Base-by-base conservation (phyloP, 768 basidiomycete species). In the Mycena albidolilacea region DNA sequence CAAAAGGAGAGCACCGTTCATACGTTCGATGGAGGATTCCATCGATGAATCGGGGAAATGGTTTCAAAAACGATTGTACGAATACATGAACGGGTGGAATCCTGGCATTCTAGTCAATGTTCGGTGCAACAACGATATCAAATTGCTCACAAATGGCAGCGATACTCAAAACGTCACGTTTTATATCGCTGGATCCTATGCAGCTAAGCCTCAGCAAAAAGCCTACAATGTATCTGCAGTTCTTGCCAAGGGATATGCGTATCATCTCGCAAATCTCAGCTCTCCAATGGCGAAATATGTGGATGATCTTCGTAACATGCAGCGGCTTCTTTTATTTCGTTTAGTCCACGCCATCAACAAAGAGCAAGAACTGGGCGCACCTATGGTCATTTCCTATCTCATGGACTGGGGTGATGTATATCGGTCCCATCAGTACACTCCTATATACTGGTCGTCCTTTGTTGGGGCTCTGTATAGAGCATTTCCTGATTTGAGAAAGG, bases 371-470 rank as follows among this genome's bases (percentile, higher is more conserved):
- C 50, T 85, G 0, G 70, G 80, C 0, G 85, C 76, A 0, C 83
- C 84, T 1, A 81, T 84, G 81, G 82, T 87, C 0, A 80, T 86
- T 0, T 78, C 79, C 0, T 86, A 86, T 57, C 74, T 88, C 0
- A 86, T 87, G 86, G 84, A 83, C 3, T 87, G 84, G 84, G 85
- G 84, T 0, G 84, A 89, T 62, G 44, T 38, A 0, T 84, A 80
- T 37, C 30, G 30, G 0, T 87, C 84, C 0, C 87, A 89, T 64
- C 67, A 73, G 4, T 88, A 85, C 62, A 65, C 66, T 0, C 70
- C 80, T 0, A 77, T 88, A 0, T 85, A 83, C 54, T 86, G 84
- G 83, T 76, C 77, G 2, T 70, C 77, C 0, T 79, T 85, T 39
- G 57, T 78, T 0, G 37, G 66, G 0, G 62, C 62, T 0, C 71